phyloP scores from a whole-genome alignment of 169 alveolate genomes.

The Cryptosporidium sp. region DNA sequence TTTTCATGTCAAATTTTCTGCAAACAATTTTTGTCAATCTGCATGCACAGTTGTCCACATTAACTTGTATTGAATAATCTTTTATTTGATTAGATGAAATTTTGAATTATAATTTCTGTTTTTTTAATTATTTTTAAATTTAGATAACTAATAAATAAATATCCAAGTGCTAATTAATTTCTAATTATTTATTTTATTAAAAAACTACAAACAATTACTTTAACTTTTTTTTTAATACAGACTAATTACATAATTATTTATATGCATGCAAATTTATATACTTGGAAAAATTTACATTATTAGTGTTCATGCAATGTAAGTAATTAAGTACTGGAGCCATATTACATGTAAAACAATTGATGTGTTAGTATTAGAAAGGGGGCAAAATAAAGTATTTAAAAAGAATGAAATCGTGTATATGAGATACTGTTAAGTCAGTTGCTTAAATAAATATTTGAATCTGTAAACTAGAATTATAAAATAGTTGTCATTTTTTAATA shows the following conservation, averaged over 20 bases:
- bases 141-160: not conserved
- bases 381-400: not conserved
- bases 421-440: not conserved
- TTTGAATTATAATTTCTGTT: not conserved
- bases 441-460: not conserved
- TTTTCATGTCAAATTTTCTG: not conserved
- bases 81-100: not conserved
- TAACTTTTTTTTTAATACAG: too few species aligned
- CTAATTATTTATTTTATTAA: not conserved
- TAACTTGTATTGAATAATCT: not conserved
- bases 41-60: slow-evolving; percentile 13
- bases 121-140: not conserved
- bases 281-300: not conserved
- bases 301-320: not conserved
- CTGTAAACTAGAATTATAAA: too few species aligned
- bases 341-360: not conserved
- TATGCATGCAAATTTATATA: not conserved
- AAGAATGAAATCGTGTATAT: not conserved
- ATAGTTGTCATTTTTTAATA: not conserved
- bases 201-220: too few species aligned
- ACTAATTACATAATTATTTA: too few species aligned
- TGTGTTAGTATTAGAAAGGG: not conserved
- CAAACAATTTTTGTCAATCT: not conserved
- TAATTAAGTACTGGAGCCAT: not conserved
- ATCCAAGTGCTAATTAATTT: too few species aligned